Conservation (phyloP, 306 rosid genomes). For the Cajanus cajan region DNA sequence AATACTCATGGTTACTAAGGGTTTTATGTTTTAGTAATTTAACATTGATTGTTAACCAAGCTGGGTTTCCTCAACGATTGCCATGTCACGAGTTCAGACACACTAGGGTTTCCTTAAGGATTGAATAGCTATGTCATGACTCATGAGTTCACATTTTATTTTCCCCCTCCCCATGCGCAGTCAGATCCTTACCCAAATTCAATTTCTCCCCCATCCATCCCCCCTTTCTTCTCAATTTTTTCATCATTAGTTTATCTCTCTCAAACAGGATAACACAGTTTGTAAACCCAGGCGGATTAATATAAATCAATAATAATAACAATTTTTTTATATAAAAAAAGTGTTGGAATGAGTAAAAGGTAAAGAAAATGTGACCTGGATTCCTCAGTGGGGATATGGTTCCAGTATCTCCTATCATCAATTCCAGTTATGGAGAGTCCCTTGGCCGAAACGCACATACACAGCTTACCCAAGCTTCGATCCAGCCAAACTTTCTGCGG, state of each 20-base stretch:
- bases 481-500: constrained; percentile 92
- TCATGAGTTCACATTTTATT: neutral
- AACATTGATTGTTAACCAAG: neutral
- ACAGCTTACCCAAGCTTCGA: constrained; percentile 66
- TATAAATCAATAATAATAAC: neutral
- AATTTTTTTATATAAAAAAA: no score
- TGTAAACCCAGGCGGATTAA: neutral
- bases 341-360: constrained; percentile 15
- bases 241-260: neutral
- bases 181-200: neutral
- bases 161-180: neutral
- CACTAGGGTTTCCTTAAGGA: no score
- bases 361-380: constrained; percentile 56
- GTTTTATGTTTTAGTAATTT: neutral
- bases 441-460: constrained; percentile 67
- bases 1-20: neutral
- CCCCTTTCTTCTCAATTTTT: neutral
- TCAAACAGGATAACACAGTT: neutral
- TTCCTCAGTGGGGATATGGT: constrained; percentile 61
- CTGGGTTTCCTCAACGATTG: no score
- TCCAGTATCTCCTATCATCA: constrained; percentile 80
- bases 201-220: neutral
- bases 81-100: no score
- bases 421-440: constrained; percentile 87
- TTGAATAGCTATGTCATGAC: no score